Conservation (phyloP, 768 basidiomycete species). For the Naematelia encephala region DNA sequence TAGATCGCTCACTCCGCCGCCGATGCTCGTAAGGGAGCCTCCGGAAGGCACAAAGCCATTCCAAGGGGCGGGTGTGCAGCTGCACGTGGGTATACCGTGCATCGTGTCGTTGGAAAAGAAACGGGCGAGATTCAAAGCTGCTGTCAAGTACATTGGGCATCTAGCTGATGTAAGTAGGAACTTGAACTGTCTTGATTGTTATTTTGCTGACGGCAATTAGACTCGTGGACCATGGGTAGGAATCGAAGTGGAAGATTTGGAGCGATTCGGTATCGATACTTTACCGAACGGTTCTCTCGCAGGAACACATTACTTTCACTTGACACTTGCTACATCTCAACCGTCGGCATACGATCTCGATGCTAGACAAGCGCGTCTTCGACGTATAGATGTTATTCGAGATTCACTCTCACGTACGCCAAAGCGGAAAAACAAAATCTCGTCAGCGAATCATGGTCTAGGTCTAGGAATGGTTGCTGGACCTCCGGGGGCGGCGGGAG, state of each 20-base stretch:
- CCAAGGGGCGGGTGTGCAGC: constrained; percentile 22
- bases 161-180: constrained; percentile 27
- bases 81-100: constrained; percentile 46
- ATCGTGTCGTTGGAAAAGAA: constrained; percentile 30
- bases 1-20: constrained; percentile 7
- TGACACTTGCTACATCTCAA: constrained; percentile 2
- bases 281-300: constrained; percentile 22
- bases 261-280: constrained; percentile 23
- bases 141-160: constrained; percentile 41
- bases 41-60: constrained; percentile 22
- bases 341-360: constrained; percentile 4
- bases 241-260: constrained; percentile 34
- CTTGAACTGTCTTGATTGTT: too few relatives aligned
- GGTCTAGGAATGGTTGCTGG: constrained; percentile 11
- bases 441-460: constrained; percentile 3
- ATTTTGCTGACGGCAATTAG: not conserved
- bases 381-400: constrained; percentile 22
- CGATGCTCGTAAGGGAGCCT: constrained; percentile 3
- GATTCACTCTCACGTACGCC: constrained; percentile 3
- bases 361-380: constrained; percentile 10
- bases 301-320: constrained; percentile 39
- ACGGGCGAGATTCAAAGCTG: constrained; percentile 36
- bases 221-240: constrained; percentile 45
- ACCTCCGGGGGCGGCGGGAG: not conserved
- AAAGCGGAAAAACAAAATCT: not conserved